Evolutionary conservation across 345 rosid species (phyloP).

Genomic region (Rhizophora mangle): DNA sequence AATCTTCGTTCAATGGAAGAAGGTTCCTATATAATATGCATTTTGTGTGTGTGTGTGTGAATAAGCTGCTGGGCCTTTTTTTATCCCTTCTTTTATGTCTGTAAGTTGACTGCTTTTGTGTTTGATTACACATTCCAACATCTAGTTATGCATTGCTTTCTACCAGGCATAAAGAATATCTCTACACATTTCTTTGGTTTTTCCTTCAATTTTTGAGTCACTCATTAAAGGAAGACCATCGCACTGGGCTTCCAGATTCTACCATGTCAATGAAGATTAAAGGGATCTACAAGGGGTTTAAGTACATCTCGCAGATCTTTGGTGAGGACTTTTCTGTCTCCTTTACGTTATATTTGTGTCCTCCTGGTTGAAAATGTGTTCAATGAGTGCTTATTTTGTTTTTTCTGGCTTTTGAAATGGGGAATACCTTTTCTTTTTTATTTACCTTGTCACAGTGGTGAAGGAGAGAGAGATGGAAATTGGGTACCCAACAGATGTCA

Average conservation of each 20-base stretch:
- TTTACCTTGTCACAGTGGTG: constrained; percentile 39
- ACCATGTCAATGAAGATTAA: constrained; percentile 77
- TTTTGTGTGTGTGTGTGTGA: not conserved
- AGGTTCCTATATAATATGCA: constrained; percentile 31
- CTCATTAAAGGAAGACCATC: constrained; percentile 1
- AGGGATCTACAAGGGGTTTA: constrained; percentile 84
- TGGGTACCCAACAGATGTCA: constrained; percentile 94
- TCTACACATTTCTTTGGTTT: constrained; percentile 9
- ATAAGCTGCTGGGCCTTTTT: constrained; percentile 17
- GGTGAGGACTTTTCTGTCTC: constrained; percentile 33
- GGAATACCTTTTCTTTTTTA: not conserved
- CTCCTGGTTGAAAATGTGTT: not conserved
- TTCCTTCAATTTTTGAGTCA: constrained; percentile 12
- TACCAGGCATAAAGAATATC: constrained; percentile 27
- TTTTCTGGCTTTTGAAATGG: not conserved
- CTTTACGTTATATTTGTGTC: not conserved
- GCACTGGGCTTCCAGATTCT: constrained; percentile 19
- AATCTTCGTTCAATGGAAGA: constrained; percentile 39
- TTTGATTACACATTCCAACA: not conserved
- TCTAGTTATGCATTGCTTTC: constrained; percentile 15
- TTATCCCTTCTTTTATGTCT: not conserved
- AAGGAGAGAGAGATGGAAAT: constrained; percentile 81
- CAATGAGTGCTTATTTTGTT: not conserved
- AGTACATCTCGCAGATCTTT: constrained; percentile 78
- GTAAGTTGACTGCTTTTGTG: constrained; percentile 5